Conservation (phyloP, 2,329 filamentous ascomycete genomes). For the Cadophora sp. region DNA sequence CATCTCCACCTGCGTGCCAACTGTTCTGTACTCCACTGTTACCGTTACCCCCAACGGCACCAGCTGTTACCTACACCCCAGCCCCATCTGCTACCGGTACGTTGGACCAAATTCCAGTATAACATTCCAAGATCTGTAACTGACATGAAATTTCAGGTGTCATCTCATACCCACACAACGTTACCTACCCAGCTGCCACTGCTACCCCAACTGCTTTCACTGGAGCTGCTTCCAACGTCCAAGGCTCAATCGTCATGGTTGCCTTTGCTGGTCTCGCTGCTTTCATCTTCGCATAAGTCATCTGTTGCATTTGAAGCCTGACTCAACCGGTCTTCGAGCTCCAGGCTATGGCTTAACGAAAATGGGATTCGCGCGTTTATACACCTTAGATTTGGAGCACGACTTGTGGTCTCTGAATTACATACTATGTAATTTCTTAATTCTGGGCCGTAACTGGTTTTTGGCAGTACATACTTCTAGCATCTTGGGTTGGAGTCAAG, state of each 20-base stretch:
- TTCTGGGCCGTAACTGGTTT: slow-evolving; percentile 22
- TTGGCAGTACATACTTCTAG: slow-evolving; percentile 25
- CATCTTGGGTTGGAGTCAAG: slow-evolving; percentile 30
- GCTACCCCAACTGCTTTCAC: slow-evolving; percentile 24
- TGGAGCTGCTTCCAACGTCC: slow-evolving; percentile 41
- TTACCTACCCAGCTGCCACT: slow-evolving; percentile 21
- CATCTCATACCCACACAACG: slow-evolving; percentile 13
- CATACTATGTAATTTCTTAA: slow-evolving; percentile 35
- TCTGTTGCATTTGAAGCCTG: slow-evolving; percentile 34
- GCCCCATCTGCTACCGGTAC: slow-evolving; percentile 30
- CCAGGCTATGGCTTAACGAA: slow-evolving; percentile 43
- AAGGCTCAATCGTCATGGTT: slow-evolving; percentile 42
- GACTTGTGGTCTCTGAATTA: slow-evolving; percentile 26
- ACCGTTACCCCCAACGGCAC: slow-evolving; percentile 37
- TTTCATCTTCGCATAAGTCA: slow-evolving; percentile 43
- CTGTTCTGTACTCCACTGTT: slow-evolving; percentile 36
- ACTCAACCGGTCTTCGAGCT: slow-evolving; percentile 33
- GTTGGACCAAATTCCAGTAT: slow-evolving; percentile 16
- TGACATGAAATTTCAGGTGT: background rate
- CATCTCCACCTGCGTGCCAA: slow-evolving; percentile 37
- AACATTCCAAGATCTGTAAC: slow-evolving; percentile 6
- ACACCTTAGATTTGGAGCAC: slow-evolving; percentile 25
- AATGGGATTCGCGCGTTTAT: slow-evolving; percentile 23
- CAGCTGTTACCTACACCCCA: slow-evolving; percentile 28
- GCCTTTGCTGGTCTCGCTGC: slow-evolving; percentile 32